These are phyloP conservation scores for Globisporangium alternatum DNA, from an alignment of 352 stramenopile genomes.

Conservation along the genomic window DNA sequence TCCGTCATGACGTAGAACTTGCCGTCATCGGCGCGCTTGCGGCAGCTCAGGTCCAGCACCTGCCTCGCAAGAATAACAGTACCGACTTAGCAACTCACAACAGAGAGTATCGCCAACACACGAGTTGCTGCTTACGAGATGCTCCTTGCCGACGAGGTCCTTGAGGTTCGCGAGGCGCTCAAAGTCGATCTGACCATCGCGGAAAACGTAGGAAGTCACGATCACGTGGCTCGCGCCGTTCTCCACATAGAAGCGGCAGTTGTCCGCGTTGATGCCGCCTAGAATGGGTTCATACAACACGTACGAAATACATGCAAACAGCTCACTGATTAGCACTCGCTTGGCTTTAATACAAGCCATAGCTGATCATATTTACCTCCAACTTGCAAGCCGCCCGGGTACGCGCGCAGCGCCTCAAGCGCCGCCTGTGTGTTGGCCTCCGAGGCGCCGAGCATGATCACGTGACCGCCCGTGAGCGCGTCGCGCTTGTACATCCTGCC, in stretches of 20 bases:
- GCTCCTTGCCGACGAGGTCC: constrained; percentile 72
- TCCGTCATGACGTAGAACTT: constrained; percentile 96
- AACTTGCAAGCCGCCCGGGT: constrained; percentile 93
- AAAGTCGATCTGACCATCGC: constrained; percentile 90
- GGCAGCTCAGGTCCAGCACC: constrained; percentile 96
- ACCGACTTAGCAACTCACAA: not conserved
- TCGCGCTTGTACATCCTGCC: constrained; percentile 91
- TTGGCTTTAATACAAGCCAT: not conserved
- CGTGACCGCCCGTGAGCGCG: constrained; percentile 91
- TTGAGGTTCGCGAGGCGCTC: constrained; percentile 65
- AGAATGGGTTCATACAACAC: not conserved
- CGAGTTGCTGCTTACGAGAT: constrained; percentile 35
- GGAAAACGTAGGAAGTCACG: constrained; percentile 97
- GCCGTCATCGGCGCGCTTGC: constrained; percentile 80
- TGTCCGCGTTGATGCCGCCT: constrained; percentile 91
- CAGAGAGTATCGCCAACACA: not conserved
- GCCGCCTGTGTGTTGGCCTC: constrained; percentile 91
- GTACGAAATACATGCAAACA: not conserved
- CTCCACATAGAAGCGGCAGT: constrained; percentile 93
- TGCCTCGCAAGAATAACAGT: constrained; percentile 18
- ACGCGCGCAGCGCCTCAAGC: constrained; percentile 82
- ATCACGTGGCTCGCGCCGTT: constrained; percentile 97
- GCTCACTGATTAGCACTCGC: not conserved
- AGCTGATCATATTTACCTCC: constrained; percentile 62
- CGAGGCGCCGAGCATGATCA: constrained; percentile 97